phyloP scores from a whole-genome alignment of 352 stramenopile species.

The Pythium periplocum region DNA sequence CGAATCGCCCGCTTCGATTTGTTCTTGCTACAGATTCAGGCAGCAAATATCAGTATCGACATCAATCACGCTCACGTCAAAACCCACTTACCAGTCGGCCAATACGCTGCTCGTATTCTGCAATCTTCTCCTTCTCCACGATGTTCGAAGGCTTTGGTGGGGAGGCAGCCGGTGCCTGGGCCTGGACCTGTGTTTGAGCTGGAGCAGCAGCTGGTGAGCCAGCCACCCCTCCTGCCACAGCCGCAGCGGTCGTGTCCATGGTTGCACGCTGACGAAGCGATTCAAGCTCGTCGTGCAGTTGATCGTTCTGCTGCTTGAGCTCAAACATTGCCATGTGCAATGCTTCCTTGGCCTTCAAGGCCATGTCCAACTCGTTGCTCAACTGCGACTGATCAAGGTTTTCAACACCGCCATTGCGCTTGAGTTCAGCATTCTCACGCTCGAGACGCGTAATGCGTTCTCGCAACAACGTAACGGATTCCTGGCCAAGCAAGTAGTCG shows the following conservation, averaged over 20 bases:
- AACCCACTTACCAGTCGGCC: slow-evolving; percentile 48
- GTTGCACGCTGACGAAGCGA: slow-evolving; percentile 6
- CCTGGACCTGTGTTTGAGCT: too few species aligned
- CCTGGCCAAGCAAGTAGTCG: slow-evolving; percentile 57
- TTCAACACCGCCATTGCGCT: slow-evolving; percentile 44
- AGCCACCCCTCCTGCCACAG: too few species aligned
- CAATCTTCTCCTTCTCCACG: slow-evolving; percentile 31
- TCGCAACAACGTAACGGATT: slow-evolving; percentile 47
- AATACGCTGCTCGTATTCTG: slow-evolving; percentile 70
- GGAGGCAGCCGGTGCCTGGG: too few species aligned
- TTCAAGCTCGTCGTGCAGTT: slow-evolving; percentile 59
- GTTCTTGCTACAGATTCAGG: slow-evolving; percentile 29
- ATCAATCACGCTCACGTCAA: slow-evolving; percentile 2
- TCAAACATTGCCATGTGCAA: slow-evolving; percentile 64
- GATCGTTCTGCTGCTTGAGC: slow-evolving; percentile 71
- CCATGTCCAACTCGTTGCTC: slow-evolving; percentile 71
- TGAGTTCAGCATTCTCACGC: slow-evolving; percentile 67
- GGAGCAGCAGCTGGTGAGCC: too few species aligned
- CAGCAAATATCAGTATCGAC: slow-evolving; percentile 1
- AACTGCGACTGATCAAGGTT: slow-evolving; percentile 45
- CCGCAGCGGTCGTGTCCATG: too few species aligned
- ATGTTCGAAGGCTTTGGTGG: neutral
- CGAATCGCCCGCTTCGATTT: slow-evolving; percentile 64
- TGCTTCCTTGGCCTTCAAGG: slow-evolving; percentile 65
- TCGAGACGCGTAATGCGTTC: slow-evolving; percentile 67